These are phyloP conservation scores for Carex parvula DNA, from an alignment of 176 grass and related monocot species.

Conservation along the genomic window DNA sequence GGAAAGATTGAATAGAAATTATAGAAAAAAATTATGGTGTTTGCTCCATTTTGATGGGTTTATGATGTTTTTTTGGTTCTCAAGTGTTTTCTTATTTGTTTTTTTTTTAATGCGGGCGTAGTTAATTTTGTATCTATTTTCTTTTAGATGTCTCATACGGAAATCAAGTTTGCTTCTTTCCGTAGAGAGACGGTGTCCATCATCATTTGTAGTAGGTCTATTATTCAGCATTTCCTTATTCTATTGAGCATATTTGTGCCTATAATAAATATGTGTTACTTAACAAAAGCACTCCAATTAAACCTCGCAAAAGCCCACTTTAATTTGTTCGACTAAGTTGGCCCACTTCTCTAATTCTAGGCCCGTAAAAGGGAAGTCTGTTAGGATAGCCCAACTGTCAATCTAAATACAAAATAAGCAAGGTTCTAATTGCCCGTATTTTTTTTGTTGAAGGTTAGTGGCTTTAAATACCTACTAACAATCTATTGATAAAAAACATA, in stretches of 20 bases:
- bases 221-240: not conserved
- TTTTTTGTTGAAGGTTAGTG: too few relatives aligned
- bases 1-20: not conserved
- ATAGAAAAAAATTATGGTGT: not conserved
- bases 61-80: not conserved
- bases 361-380: not conserved
- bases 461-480: too few relatives aligned
- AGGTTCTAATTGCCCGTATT: too few relatives aligned
- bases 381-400: not conserved
- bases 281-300: not conserved
- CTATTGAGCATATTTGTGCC: not conserved
- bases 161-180: too few relatives aligned
- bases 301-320: not conserved
- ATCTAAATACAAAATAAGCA: not conserved
- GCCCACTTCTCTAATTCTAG: not conserved
- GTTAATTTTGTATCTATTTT: too few relatives aligned
- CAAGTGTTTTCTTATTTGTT: not conserved
- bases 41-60: not conserved
- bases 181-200: too few relatives aligned
- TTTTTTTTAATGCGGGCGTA: too few relatives aligned
- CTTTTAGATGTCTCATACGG: too few relatives aligned
- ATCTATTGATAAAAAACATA: too few relatives aligned
- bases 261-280: not conserved
- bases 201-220: too few relatives aligned
- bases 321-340: not conserved